phyloP scores from a whole-genome alignment of 306 rosid species.

The Fagus crenata region DNA sequence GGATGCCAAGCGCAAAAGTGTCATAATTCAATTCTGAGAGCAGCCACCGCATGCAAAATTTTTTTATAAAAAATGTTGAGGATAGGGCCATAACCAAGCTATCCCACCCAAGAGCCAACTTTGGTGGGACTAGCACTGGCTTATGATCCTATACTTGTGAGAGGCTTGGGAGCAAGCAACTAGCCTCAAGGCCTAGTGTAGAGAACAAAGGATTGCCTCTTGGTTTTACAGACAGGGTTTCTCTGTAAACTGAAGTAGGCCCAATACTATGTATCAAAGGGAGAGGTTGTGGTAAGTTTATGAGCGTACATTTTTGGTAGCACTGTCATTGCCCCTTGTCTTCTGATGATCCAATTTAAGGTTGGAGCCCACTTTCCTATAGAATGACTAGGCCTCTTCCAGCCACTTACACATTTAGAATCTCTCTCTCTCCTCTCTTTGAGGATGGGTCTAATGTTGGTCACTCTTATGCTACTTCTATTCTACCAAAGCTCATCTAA shows the following conservation, averaged over 20 bases:
- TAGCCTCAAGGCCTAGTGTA: slow-evolving; percentile 5
- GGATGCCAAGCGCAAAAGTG: not conserved
- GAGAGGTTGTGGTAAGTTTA: not conserved
- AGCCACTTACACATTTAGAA: too few relatives aligned
- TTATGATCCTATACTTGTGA: not conserved
- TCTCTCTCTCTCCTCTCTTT: not conserved
- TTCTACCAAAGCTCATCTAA: not conserved
- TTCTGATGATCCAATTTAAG: not conserved
- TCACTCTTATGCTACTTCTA: not conserved
- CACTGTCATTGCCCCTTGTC: not conserved
- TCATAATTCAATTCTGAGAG: not conserved
- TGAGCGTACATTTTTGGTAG: not conserved
- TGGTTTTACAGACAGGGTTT: not conserved
- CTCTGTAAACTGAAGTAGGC: too few relatives aligned
- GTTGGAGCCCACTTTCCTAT: not conserved
- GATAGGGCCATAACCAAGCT: not conserved
- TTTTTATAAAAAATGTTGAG: not conserved
- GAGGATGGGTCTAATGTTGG: not conserved
- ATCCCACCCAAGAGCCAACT: not conserved
- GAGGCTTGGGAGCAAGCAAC: not conserved
- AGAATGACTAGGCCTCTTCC: not conserved
- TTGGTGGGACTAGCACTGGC: not conserved
- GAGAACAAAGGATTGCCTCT: not conserved
- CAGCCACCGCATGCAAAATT: not conserved
- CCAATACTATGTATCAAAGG: not conserved